Base-by-base conservation (phyloP, 495 filamentous ascomycete species). In the Podospora pseudopauciseta region DNA sequence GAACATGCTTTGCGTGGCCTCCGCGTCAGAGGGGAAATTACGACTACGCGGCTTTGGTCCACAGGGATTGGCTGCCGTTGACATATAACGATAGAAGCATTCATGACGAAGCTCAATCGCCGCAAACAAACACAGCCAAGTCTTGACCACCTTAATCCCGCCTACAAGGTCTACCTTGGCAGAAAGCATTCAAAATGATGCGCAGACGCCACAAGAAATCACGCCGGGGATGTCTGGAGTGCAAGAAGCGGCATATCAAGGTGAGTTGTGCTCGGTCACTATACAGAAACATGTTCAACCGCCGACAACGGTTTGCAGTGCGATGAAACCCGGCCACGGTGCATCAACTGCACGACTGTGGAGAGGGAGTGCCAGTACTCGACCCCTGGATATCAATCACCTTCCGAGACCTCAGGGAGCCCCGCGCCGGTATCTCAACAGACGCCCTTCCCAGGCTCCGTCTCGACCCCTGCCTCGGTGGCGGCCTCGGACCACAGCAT, bases 211-310 rank as follows among this genome's bases (percentile, higher is more conserved):
- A 88, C 75, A 84, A 80, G 39, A 88, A 88, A 69, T 87, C 86
- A 15, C 81, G 85, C 54, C 81, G 80, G 69, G 86, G 86, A 5
- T 88, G 86, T 67, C 78, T 82, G 44, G 83, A 86, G 69, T 88
- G 86, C 74, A 88, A 87, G 73, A 79, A 80, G 65, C 76, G 86
- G 27, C 84, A 85, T 59, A 83, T 87, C 72, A 86, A 86, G 81
- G 85, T 84, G 18, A 11, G 57, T 59, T 59, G 13, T 18, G 9
- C 16, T 54, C 13, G 32, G 13, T 63, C 23, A 23, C 23, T 23
- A 23, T 23, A 3, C 32, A 20, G 0, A 6, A 13, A 15, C 16
- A 26, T 57, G 15, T 62, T 27, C 11, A 13, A 39, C 5, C 65
- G 55, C n/a, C 13, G n/a, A 58, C n/a, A 19, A 62, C 27, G 6